Evolutionary conservation across 352 stramenopile genomes (phyloP), one percentile per base, ranked within the genome.

Genomic region (Phytophthora agathidicida): DNA sequence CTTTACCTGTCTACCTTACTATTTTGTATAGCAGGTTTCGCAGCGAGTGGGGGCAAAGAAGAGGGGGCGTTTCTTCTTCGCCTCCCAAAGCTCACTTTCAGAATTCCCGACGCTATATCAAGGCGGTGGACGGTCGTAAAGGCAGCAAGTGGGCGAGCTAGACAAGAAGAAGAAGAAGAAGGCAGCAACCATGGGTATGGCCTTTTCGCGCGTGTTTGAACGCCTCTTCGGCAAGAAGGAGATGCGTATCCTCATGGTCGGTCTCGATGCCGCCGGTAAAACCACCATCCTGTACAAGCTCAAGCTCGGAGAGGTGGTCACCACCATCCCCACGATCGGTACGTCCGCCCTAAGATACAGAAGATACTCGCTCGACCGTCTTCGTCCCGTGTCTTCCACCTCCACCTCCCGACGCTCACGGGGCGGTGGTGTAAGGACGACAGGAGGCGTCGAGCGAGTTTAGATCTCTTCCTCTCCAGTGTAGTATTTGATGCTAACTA

Each of bases 201-300:
- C 98, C 47, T 98, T 99, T 77, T 98, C 87, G 70, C 86, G 92
- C 73, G 69, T 99, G 54, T 99, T 99, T 80, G 93, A 98, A 65
- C 88, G 80, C 68, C 89, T 99, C 62, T 99, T 99, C 82, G 97
- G 97, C 48, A 98, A 93, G 67, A 99, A 99, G 73, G 97, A 99
- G 87, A 97, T 99, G 54, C 91, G 98, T 57, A 99, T 99, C 73
- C 80, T 99, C n/a, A 99, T 99, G 85, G 79, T 99, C 9, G 98
- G 98, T 55, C 87, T 99, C 22, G 98, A 99, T 75, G 98, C 98
- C 79, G 97, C 98, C 22, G 98, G 98, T 64, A 42, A 54, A 44
- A 54, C 46, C n/a, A 54, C 46, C 20, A 54, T 54, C 16, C 24
- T 54, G 32, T 54, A 54, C 46, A 54, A 54, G n/a, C 46, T 54